Evolutionary conservation across 768 basidiomycete genomes (phyloP), one percentile per base, ranked within the genome.

Genomic region (Pleurotus eryngii): DNA sequence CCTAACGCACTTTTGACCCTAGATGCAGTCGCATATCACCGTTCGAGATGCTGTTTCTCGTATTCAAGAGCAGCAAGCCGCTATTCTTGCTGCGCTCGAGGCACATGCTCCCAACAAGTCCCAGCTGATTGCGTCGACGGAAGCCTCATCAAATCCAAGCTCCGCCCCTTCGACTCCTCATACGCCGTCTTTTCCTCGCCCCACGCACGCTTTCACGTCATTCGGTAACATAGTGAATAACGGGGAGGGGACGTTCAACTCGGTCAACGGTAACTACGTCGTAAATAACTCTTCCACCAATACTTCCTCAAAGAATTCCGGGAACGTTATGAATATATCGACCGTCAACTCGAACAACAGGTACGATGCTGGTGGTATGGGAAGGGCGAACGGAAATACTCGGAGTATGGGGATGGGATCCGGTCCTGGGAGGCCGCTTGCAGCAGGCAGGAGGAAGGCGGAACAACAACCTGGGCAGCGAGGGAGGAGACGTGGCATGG

Each of bases 21-120:
- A 66, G 65, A 56, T 66, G 45, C 65, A 61, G 48, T 65, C 67
- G 5, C 61, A 48, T 39, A 65, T 68, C 26, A 53, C 58, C 5
- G 60, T 68, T 24, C 65, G 66, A 46, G 67, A 65, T n/a, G 60
- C 46, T 14, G 63, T 66, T 43, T 57, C 64, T 3, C 48, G 61
- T 20, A 58, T 66, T 18, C 55, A 61, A 8, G 55, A 56, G 15
- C 40, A 57, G 4, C 15, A 60, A 26, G 37, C 55, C 26, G 49
- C 55, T 27, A 49, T 55, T 37, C 49, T 57, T 17, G 51, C 38
- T 14, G 59, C 55, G 4, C 37, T 59, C 5, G 38, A 18, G 46
- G 12, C 24, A 27, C 30, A 49, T 43, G 14, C 39, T n/a, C 9
- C 15, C 39, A 9, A 40, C 40, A 26, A 17, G n/a, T 17, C 17